Conservation (phyloP, 805 yeast species). For the Saccharomycopsis sp. region DNA sequence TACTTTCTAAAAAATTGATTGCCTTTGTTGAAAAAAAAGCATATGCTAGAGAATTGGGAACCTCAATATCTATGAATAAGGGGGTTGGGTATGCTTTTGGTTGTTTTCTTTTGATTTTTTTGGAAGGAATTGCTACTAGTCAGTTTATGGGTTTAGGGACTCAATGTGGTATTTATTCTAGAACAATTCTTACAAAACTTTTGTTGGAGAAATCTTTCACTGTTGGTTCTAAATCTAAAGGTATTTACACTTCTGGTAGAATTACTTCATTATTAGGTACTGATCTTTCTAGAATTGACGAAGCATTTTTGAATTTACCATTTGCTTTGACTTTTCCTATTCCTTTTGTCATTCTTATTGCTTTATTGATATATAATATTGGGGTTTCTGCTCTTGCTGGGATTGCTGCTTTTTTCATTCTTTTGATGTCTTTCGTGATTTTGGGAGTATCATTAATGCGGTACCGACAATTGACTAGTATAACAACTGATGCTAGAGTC, state of each 20-base stretch:
- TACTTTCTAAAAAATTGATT: conserved; percentile 44
- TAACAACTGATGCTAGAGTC: conserved; percentile 55
- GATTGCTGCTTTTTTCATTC: conserved; percentile 33
- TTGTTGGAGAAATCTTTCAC: conserved; percentile 53
- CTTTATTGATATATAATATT: conserved; percentile 48
- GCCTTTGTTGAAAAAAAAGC: conserved; percentile 39
- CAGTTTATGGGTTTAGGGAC: conserved; percentile 42
- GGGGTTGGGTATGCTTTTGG: conserved; percentile 59
- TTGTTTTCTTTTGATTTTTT: conserved; percentile 33
- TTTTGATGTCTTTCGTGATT: conserved; percentile 28
- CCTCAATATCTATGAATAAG: conserved; percentile 22
- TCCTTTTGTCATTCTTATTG: conserved; percentile 49
- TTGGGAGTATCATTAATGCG: conserved; percentile 25
- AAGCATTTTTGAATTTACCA: conserved; percentile 53
- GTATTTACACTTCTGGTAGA: conserved; percentile 46
- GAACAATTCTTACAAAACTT: conserved; percentile 57
- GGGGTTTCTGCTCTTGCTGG: conserved; percentile 66
- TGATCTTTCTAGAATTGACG: conserved; percentile 64
- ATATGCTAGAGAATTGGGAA: conserved; percentile 24
- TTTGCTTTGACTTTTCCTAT: conserved; percentile 42
- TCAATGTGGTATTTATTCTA: conserved; percentile 55
- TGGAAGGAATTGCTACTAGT: conserved; percentile 32
- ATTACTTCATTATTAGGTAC: conserved; percentile 69
- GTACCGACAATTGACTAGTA: conserved; percentile 43
- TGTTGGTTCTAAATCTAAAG: conserved; percentile 42